These are phyloP conservation scores for Russula olivacea DNA, from an alignment of 768 basidiomycete species.

Conservation along the genomic window DNA sequence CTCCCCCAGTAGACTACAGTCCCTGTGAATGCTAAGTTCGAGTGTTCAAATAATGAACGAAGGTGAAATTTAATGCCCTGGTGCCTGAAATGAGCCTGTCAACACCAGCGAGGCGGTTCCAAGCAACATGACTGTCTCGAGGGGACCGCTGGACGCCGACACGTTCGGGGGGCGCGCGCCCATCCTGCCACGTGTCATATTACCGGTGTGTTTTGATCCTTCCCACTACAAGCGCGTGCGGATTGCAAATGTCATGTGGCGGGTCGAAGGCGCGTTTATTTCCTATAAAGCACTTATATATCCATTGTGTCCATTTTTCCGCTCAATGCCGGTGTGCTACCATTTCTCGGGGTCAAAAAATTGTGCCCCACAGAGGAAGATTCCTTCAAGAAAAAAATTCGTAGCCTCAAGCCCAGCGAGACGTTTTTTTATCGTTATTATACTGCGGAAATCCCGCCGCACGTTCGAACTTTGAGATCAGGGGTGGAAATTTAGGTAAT, in stretches of 20 bases:
- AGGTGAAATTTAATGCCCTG: slow-evolving; percentile 9
- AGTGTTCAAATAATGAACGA: neutral
- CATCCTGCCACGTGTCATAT: slow-evolving; percentile 19
- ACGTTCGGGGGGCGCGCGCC: slow-evolving; percentile 13
- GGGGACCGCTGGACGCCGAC: slow-evolving; percentile 10
- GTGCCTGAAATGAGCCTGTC: slow-evolving; percentile 20
- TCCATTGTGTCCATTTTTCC: slow-evolving; percentile 3
- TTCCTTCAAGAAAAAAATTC: neutral
- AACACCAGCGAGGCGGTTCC: slow-evolving; percentile 6
- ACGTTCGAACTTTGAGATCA: slow-evolving; percentile 9
- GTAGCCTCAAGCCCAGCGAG: slow-evolving; percentile 1
- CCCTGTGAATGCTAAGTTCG: slow-evolving; percentile 1
- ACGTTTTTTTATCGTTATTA: neutral
- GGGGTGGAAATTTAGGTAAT: slow-evolving; percentile 19
- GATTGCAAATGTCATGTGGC: slow-evolving; percentile 17
- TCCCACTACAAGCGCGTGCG: neutral
- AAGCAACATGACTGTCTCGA: slow-evolving; percentile 16
- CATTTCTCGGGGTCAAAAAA: slow-evolving; percentile 10
- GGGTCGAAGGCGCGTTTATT: slow-evolving; percentile 20
- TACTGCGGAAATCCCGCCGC: neutral
- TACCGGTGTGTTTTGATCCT: slow-evolving; percentile 9
- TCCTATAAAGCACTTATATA: slow-evolving; percentile 10
- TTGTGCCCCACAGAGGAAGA: neutral
- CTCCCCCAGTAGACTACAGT: neutral
- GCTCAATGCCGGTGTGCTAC: slow-evolving; percentile 12